These are phyloP conservation scores for Leucocoprinus leucothites DNA, from an alignment of 768 basidiomycete species.

Conservation along the genomic window DNA sequence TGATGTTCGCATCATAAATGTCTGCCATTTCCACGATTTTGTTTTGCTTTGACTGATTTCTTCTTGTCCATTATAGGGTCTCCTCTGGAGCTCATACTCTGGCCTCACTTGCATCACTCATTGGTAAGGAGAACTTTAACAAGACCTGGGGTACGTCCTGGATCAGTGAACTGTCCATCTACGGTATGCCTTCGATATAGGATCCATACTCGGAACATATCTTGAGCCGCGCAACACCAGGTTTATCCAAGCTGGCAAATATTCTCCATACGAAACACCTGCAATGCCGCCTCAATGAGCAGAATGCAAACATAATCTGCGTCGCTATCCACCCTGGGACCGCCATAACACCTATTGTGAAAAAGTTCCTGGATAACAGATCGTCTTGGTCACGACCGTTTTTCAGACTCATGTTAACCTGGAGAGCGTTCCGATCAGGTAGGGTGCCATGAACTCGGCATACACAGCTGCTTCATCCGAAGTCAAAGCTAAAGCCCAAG, in stretches of 20 bases:
- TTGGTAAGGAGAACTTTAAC: constrained; percentile 34
- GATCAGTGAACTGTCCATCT: constrained; percentile 23
- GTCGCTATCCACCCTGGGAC: constrained; percentile 41
- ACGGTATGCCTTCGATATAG: constrained; percentile 27
- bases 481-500: constrained; percentile 27
- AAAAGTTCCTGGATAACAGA: constrained; percentile 11
- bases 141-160: constrained; percentile 23
- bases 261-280: constrained; percentile 48
- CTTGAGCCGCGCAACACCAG: constrained; percentile 23
- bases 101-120: constrained; percentile 23
- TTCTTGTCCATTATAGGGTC: constrained; percentile 21
- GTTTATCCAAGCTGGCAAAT: constrained; percentile 47
- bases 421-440: constrained; percentile 17
- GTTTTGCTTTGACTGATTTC: too few relatives aligned
- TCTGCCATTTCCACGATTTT: constrained; percentile 30
- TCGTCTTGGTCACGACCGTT: constrained; percentile 11
- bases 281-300: constrained; percentile 40
- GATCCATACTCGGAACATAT: neutral
- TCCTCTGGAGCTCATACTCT: constrained; percentile 25
- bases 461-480: constrained; percentile 37
- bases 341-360: constrained; percentile 26
- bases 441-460: constrained; percentile 33
- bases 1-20: constrained; percentile 62
- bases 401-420: constrained; percentile 11
- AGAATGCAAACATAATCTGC: constrained; percentile 31